Evolutionary conservation across 371 early-diverging fungal species (phyloP), one percentile per base, ranked within the genome.

Genomic region (Mortierella sp.): DNA sequence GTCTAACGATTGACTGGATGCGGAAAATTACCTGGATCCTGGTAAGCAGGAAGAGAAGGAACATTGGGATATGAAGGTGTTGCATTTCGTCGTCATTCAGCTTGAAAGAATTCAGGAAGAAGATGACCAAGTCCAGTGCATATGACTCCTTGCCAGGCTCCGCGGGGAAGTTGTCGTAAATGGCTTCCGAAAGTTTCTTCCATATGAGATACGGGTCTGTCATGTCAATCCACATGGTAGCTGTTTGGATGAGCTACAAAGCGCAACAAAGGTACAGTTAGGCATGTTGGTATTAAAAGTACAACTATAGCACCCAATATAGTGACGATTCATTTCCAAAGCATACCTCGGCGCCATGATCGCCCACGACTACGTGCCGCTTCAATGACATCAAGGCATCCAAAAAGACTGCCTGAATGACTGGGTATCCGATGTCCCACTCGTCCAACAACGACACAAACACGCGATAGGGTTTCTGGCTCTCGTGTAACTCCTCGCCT

Each of bases 171-270:
- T 88, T 83, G 8, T 88, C 85, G 19, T 91, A 90, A 11, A 93
- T 81, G 13, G 91, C 80, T 48, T 91, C 91, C 45, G 93, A 92
- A 0, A 96, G 83, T 73, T 95, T 94, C 80, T 91, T 91, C 95
- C 97, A 97, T 28, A 96, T 92, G 48, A 95, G 79, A 65, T 93
- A 93, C 11, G 97, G 97, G 72, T 97, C 96, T 28, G 97, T 90
- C 94, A 95, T 94, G 76, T 96, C 96, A 72, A 98, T 89, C 90
- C 97, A 95, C 96, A 97, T 97, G 31, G 93, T 95, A 6, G 96
- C 95, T 19, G 96, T 94, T 82, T 95, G 95, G 26, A 95, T 86
- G 28, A 97, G 84, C 91, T 95, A 86, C 14, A 50, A 1, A 38
- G 54, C 55, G 9, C 47, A 76, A 31, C 70, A 76, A 76, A 34